phyloP scores from a whole-genome alignment of 1,139 yeast species.

The Diutina siamensis region DNA sequence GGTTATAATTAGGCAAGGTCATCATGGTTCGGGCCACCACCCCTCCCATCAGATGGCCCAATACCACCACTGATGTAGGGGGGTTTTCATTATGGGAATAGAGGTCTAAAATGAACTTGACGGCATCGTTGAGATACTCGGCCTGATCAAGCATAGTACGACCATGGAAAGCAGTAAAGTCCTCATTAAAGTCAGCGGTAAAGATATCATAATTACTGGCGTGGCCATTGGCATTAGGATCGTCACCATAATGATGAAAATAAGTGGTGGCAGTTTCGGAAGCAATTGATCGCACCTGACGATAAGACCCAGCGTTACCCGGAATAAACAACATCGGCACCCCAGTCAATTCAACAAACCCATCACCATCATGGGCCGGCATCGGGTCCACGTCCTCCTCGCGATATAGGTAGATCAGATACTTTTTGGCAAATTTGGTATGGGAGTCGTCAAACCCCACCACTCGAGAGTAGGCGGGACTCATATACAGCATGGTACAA shows the following conservation, averaged over 20 bases:
- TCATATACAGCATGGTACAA: constrained; percentile 33
- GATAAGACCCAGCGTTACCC: constrained; percentile 93
- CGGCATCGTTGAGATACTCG: constrained; percentile 82
- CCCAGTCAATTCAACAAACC: constrained; percentile 39
- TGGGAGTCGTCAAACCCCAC: constrained; percentile 60
- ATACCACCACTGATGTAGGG: constrained; percentile 64
- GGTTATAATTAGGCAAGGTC: constrained; percentile 63
- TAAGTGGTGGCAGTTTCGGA: constrained; percentile 52
- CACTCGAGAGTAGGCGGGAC: constrained; percentile 66
- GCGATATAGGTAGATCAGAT: constrained; percentile 68
- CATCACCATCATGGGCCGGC: constrained; percentile 26
- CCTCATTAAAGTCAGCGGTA: constrained; percentile 90
- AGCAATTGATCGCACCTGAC: constrained; percentile 88
- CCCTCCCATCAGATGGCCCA: constrained; percentile 98
- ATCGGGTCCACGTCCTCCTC: constrained; percentile 62
- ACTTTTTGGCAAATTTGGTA: constrained; percentile 67
- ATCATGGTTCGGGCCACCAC: constrained; percentile 77
- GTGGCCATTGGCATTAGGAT: constrained; percentile 15
- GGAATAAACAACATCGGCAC: constrained; percentile 88
- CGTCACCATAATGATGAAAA: constrained; percentile 17
- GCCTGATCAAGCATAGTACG: constrained; percentile 90
- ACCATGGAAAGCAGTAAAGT: constrained; percentile 94
- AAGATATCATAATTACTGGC: constrained; percentile 59
- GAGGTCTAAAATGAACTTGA: constrained; percentile 58
- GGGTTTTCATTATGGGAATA: constrained; percentile 29